Percentiles rank a stretch among this genome's conserved stretches.
phyloP scores from a whole-genome alignment of 805 yeast genomes.

The Wickerhamiella parazyma region DNA sequence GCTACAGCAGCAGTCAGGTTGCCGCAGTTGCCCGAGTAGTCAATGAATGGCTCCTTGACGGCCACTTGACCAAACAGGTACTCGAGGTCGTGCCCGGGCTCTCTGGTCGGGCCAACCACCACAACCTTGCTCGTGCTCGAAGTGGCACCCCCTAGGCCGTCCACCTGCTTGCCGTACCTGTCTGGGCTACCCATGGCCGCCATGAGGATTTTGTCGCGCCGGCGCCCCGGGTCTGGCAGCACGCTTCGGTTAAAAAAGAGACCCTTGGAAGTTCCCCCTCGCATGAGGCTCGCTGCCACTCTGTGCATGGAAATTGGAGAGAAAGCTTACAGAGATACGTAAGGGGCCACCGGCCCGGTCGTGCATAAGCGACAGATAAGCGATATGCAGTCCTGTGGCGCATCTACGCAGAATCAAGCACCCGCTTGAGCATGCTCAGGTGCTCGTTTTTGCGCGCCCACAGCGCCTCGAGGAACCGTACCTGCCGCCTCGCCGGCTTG shows the following conservation, averaged over 20 bases:
- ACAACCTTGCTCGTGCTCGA: conserved; percentile 12
- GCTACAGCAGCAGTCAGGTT: conserved; percentile 13
- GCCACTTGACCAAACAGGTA: conserved; percentile 12
- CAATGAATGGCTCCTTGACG: conserved; percentile 8
- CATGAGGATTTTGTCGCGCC: conserved; percentile 6
- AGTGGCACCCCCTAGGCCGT: conserved; percentile 13
- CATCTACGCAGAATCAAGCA: too few relatives aligned
- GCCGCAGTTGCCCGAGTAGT: conserved; percentile 13
- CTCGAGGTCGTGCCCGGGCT: conserved; percentile 7
- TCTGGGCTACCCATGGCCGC: conserved; percentile 13
- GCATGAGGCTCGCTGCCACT: conserved; percentile 11
- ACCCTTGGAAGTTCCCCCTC: conserved; percentile 14
- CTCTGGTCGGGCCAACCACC: conserved; percentile 2
- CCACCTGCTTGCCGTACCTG: conserved; percentile 11
- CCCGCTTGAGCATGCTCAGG: neutral
- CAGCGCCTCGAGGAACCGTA: neutral
- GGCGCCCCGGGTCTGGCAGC: conserved; percentile 8
- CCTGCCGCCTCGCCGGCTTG: neutral
- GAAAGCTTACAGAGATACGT: too few relatives aligned
- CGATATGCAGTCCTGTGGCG: too few relatives aligned
- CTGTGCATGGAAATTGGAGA: neutral
- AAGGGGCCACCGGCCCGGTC: too few relatives aligned
- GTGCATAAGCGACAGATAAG: too few relatives aligned
- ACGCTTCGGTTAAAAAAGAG: conserved; percentile 7
- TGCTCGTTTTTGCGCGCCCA: neutral